Percentiles rank a stretch among this genome's conserved stretches.
These are phyloP conservation scores for Coleophoma crateriformis DNA, from an alignment of 2,329 filamentous ascomycete genomes.

Conservation along the genomic window DNA sequence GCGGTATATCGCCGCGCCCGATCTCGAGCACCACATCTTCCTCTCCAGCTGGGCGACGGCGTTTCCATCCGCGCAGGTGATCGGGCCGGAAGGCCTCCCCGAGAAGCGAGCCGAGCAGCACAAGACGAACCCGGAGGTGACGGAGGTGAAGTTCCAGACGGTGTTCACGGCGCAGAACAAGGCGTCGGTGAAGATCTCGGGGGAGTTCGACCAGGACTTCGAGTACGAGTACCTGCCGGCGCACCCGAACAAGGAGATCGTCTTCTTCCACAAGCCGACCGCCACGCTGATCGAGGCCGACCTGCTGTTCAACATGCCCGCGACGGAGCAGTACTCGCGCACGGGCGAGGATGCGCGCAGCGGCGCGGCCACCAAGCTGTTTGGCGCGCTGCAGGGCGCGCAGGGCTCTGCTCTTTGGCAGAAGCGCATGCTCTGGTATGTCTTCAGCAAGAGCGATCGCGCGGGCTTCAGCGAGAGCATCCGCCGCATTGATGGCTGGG, in stretches of 20 bases:
- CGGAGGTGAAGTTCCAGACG: conserved; percentile 49
- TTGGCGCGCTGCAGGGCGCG: conserved; percentile 54
- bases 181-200: conserved; percentile 48
- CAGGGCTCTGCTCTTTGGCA: conserved; percentile 62
- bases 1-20: conserved; percentile 79
- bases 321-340: conserved; percentile 74
- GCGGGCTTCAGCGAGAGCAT: conserved; percentile 65
- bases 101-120: conserved; percentile 67
- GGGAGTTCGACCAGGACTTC: conserved; percentile 84
- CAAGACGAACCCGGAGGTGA: conserved; percentile 42
- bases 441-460: conserved; percentile 53
- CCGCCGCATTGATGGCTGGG: conserved; percentile 67
- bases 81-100: conserved; percentile 76
- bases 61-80: conserved; percentile 72
- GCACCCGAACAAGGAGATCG: conserved; percentile 80
- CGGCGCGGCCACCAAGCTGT: conserved; percentile 55
- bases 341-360: conserved; percentile 45
- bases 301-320: conserved; percentile 84
- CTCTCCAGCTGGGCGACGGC: conserved; percentile 76
- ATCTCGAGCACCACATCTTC: conserved; percentile 95
- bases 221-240: conserved; percentile 77
- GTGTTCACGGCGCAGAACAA: conserved; percentile 58
- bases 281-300: conserved; percentile 82
- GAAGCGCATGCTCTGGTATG: conserved; percentile 80
- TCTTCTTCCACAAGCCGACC: conserved; percentile 78